Evolutionary conservation across 1,139 yeast species (phyloP), one percentile per base, ranked within the genome.

Genomic region (Saccharomyces hybrid): DNA sequence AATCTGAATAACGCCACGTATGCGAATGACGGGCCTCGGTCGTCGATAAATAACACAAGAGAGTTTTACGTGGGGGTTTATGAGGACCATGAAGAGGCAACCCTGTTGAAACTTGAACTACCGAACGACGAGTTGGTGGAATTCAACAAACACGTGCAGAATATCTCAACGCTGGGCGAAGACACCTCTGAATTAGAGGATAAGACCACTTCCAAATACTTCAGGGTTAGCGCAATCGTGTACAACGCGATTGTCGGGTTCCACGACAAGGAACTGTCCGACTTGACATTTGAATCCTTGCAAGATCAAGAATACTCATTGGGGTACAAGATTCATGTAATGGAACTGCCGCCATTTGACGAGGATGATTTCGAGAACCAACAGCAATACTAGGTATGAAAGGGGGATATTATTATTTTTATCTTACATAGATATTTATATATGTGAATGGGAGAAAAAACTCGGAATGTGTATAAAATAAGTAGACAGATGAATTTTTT

Each of bases 41-140:
- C 49, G 11, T 32, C 46, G 16, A 38, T 51, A 7, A 59, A 65
- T 50, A 64, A 64, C 46, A 66, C 69, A 9, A 56, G 68, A 53
- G 71, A 68, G 52, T 68, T 68, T 49, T 69, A 69, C 57, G 72
- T 69, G 19, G 72, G 72, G 3, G 70, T 69, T 5, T 69, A 67
- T 52, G 71, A 69, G 49, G 66, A 63, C 28, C 60, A 61, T 26
- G 69, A 67, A 50, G 59, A 57, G 14, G 56, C 59, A 42, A 53
- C 62, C 28, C 62, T 59, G 29, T 58, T 67, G 12, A 58, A 58
- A 16, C 48, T 59, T 2, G 47, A 44, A 14, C 31, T 55, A 14
- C 50, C 48, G 28, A 50, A 51, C 29, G 31, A 21, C 11, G 47
- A 27, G 19, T 27, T 32, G 48, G 28, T 48, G 28, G 29, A 42